Conservation (phyloP, 108 stramenopile species). For the Nannochloropsis salina region DNA sequence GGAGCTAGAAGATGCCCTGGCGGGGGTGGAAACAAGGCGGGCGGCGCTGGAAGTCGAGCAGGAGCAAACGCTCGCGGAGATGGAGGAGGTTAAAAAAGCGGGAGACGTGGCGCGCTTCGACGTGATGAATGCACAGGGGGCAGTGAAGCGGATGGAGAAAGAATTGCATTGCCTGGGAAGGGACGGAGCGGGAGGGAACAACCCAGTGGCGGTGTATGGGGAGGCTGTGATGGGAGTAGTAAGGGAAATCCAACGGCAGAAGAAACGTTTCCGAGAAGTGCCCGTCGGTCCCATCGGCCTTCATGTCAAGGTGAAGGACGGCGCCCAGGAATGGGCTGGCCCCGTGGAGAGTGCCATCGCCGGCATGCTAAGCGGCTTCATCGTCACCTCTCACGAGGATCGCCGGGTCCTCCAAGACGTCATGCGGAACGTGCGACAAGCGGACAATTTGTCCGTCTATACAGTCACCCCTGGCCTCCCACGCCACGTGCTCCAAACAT, state of each 20-base stretch:
- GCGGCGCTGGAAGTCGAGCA: not conserved
- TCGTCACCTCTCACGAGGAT: constrained; percentile 30
- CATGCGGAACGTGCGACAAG: not conserved
- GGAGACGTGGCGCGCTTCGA: not conserved
- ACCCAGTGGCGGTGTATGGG: constrained; percentile 7
- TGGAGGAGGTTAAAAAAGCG: constrained; percentile 8
- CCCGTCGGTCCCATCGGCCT: constrained; percentile 38
- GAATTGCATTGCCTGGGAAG: too few species aligned
- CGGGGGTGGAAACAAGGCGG: not conserved
- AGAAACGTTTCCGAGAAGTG: not conserved
- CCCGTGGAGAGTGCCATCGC: constrained; percentile 20
- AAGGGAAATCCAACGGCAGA: not conserved
- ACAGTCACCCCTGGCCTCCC: not conserved
- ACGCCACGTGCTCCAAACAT: not conserved
- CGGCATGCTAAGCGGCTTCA: not conserved
- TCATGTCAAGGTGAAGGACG: constrained; percentile 31
- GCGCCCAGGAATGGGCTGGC: not conserved
- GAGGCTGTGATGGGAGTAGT: not conserved
- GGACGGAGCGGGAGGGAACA: not conserved
- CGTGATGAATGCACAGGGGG: not conserved
- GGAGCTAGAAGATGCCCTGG: not conserved
- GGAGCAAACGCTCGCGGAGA: not conserved
- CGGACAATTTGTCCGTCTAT: not conserved
- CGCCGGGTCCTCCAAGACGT: constrained; percentile 9
- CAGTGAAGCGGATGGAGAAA: not conserved